A percentile compares a stretch with the other conserved stretches of the same genome.
phyloP scores from a whole-genome alignment of 805 yeast genomes.

The Maudiozyma saulgeensis region DNA sequence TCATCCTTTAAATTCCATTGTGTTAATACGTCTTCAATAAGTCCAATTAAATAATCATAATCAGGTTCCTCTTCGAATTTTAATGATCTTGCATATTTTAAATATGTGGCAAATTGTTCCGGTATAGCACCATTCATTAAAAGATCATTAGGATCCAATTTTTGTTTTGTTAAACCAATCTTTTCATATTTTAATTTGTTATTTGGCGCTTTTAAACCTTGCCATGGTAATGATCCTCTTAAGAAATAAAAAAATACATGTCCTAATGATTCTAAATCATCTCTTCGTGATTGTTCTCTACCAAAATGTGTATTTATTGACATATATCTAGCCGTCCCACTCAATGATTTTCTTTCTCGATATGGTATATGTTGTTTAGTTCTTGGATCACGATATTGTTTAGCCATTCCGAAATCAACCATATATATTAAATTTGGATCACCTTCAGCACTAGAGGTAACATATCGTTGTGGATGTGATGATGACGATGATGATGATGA shows the following conservation, averaged over 20 bases:
- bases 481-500: not conserved
- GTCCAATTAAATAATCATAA: slow-evolving; percentile 53
- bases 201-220: slow-evolving; percentile 95
- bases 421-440: slow-evolving; percentile 80
- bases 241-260: slow-evolving; percentile 93
- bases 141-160: slow-evolving; percentile 53
- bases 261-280: slow-evolving; percentile 92
- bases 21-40: slow-evolving; percentile 50
- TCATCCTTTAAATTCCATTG: slow-evolving; percentile 53
- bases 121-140: slow-evolving; percentile 52
- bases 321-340: slow-evolving; percentile 99
- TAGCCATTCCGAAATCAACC: slow-evolving; percentile 98
- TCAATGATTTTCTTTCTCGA: slow-evolving; percentile 87
- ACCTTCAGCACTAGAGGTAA: slow-evolving; percentile 1
- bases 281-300: slow-evolving; percentile 92
- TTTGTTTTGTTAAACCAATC: slow-evolving; percentile 71
- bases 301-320: slow-evolving; percentile 95
- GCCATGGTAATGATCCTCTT: slow-evolving; percentile 96
- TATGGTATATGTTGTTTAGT: slow-evolving; percentile 94
- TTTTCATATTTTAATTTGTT: slow-evolving; percentile 93
- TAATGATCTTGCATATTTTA: slow-evolving; percentile 56
- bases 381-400: slow-evolving; percentile 93
- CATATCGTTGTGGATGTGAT: slow-evolving; percentile 39
- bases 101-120: slow-evolving; percentile 62
- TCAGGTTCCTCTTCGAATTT: slow-evolving; percentile 77